Conservation (phyloP, 371 early-diverging fungal species). For the Coemansia linderi region DNA sequence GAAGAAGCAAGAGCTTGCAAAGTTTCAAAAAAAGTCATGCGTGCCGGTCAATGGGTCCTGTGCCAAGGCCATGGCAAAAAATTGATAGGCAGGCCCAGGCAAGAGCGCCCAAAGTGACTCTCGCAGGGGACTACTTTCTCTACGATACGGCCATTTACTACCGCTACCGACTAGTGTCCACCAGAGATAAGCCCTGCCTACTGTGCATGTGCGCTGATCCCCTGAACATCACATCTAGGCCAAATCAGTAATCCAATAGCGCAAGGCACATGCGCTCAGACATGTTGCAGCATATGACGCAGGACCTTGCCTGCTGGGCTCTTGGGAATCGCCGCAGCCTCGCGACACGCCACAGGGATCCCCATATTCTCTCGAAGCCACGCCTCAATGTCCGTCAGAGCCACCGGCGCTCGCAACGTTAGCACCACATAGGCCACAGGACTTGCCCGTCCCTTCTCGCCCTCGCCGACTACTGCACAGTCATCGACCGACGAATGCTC, state of each 20-base stretch:
- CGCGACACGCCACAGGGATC: slow-evolving; percentile 14
- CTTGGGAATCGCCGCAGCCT: slow-evolving; percentile 23
- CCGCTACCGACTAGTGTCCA: background rate
- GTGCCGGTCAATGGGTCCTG: background rate
- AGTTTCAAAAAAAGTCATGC: background rate
- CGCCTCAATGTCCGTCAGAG: slow-evolving; percentile 6
- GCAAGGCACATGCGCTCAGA: background rate
- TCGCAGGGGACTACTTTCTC: background rate
- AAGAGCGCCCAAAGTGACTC: background rate
- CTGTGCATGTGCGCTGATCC: background rate
- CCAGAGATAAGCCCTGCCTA: background rate
- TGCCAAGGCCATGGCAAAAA: background rate
- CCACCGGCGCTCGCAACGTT: background rate
- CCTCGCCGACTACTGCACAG: slow-evolving; percentile 30
- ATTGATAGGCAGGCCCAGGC: background rate
- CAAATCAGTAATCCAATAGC: background rate
- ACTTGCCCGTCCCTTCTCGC: slow-evolving; percentile 1
- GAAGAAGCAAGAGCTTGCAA: background rate
- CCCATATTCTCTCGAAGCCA: slow-evolving; percentile 12
- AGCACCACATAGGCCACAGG: slow-evolving; percentile 22
- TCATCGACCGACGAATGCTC: slow-evolving; percentile 30
- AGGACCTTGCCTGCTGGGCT: slow-evolving; percentile 41
- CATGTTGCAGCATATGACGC: slow-evolving; percentile 11
- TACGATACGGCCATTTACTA: background rate
- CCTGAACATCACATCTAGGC: background rate